Base-by-base conservation (phyloP, 1,284 basidiomycete species). In the Ceratobasidium sp. region DNA sequence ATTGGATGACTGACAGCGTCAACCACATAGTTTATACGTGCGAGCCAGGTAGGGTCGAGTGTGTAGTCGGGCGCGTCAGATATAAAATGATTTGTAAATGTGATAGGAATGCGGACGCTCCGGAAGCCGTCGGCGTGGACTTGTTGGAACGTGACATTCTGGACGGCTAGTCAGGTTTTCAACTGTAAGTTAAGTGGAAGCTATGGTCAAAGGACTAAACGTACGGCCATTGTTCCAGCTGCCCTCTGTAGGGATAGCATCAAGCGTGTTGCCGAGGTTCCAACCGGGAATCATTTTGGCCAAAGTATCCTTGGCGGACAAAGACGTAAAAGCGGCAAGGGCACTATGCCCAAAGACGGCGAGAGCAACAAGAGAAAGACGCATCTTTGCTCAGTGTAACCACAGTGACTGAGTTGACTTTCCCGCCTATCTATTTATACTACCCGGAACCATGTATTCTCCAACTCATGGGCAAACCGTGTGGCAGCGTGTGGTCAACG, bases 81-180 rank as follows among this genome's bases (percentile, higher is more conserved):
- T 18, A 71, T 42, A 25, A 54, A 74, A 23, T 74, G 73, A 30
- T 71, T 30, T 8, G 51, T 62, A 30, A 44, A 72, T 3, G 73
- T 74, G 14, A 74, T 60, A 5, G 73, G 73, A 36, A 74, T 74
- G 28, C 73, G 73, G n/a, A 74, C 67, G 23, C 48, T 56, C 30
- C 64, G 64, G 64, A 69, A 69, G 25, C 64, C 64, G 14, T 69
- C 64, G 40, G 64, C 64, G 25, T 69, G 58, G 11, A 69, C 58
- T 40, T 69, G 64, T 9, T 33, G 21, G 21, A 69, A 69, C 7
- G 64, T 69, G 14, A 56, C 23, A 42, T 69, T 71, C 49, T 74
- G 51, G n/a, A 51, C 53, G 23, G 54, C 48, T 70, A 23, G 18
- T 9, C 4, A 1, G 23, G 16, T 28, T 21, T 7, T 0, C 8